These are phyloP conservation scores for Sordariomycetes sp. DNA, from an alignment of 2,329 filamentous ascomycete genomes.

Conservation along the genomic window DNA sequence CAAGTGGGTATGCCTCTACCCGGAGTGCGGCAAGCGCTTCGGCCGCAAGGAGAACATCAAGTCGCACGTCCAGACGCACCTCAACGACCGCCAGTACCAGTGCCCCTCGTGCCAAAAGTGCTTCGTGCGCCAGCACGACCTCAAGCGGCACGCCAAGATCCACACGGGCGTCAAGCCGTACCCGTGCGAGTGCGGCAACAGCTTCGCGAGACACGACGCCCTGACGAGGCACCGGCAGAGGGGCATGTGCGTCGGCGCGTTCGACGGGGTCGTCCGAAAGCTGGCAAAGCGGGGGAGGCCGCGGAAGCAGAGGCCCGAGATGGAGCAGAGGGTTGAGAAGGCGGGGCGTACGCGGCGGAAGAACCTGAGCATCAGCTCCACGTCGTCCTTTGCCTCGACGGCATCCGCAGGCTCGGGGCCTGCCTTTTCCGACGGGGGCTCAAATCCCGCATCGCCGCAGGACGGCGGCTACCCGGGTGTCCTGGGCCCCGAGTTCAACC, in stretches of 20 bases:
- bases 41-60: constrained; percentile 99
- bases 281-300: constrained; percentile 50
- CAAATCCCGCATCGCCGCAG: constrained; percentile 35
- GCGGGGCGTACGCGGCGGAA: constrained; percentile 34
- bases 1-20: constrained; percentile 66
- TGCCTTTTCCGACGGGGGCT: constrained; percentile 41
- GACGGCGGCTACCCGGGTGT: constrained; percentile 28
- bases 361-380: constrained; percentile 31
- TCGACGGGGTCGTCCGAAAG: constrained; percentile 60
- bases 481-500: constrained; percentile 26
- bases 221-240: constrained; percentile 88
- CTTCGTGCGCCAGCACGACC: constrained; percentile 92
- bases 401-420: constrained; percentile 19
- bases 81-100: constrained; percentile 89
- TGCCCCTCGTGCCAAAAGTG: constrained; percentile 90
- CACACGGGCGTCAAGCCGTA: constrained; percentile 95
- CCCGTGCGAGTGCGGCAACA: constrained; percentile 85
- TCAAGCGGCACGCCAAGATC: constrained; percentile 95
- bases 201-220: constrained; percentile 89
- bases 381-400: constrained; percentile 21
- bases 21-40: constrained; percentile 78
- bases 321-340: constrained; percentile 43
- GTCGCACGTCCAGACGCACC: constrained; percentile 93
- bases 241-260: constrained; percentile 91
- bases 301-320: constrained; percentile 45